A percentile compares a stretch with the other conserved stretches of the same genome.
Conservation (phyloP, 2,329 filamentous ascomycete genomes). For the Neonectria punicea region DNA sequence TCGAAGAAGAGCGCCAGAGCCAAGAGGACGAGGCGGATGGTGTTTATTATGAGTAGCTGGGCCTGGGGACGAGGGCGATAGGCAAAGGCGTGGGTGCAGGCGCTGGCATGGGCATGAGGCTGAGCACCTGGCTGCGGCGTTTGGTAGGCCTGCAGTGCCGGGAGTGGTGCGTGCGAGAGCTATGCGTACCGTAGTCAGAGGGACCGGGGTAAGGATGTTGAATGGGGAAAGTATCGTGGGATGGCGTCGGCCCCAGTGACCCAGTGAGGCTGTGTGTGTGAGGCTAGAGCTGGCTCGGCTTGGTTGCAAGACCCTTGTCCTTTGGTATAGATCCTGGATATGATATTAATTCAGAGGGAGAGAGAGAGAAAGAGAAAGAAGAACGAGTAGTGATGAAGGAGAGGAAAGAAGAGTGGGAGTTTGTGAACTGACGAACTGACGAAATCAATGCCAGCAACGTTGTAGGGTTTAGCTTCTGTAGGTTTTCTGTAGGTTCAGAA, state of each 20-base stretch:
- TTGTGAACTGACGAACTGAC: neutral
- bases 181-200: neutral
- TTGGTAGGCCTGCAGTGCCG: slow-evolving; percentile 11
- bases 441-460: neutral
- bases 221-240: slow-evolving; percentile 29
- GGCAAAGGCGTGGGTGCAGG: slow-evolving; percentile 15
- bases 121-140: slow-evolving; percentile 35
- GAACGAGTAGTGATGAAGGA: neutral
- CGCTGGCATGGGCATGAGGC: slow-evolving; percentile 37
- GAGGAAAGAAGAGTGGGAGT: neutral
- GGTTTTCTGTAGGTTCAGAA: neutral
- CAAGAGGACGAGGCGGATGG: slow-evolving; percentile 29
- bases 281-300: slow-evolving; percentile 5
- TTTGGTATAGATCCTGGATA: neutral
- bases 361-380: neutral
- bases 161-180: slow-evolving; percentile 21
- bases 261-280: slow-evolving; percentile 39
- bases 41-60: slow-evolving; percentile 22
- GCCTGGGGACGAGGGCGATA: slow-evolving; percentile 12
- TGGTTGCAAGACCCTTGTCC: neutral
- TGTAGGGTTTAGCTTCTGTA: slow-evolving; percentile 3
- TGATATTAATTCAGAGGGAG: neutral
- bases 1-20: slow-evolving; percentile 17
- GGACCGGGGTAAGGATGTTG: slow-evolving; percentile 3
- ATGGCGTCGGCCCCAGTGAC: slow-evolving; percentile 31